Evolutionary conservation across 2,329 filamentous ascomycete genomes (phyloP).

Genomic region (Penicillium olsonii): DNA sequence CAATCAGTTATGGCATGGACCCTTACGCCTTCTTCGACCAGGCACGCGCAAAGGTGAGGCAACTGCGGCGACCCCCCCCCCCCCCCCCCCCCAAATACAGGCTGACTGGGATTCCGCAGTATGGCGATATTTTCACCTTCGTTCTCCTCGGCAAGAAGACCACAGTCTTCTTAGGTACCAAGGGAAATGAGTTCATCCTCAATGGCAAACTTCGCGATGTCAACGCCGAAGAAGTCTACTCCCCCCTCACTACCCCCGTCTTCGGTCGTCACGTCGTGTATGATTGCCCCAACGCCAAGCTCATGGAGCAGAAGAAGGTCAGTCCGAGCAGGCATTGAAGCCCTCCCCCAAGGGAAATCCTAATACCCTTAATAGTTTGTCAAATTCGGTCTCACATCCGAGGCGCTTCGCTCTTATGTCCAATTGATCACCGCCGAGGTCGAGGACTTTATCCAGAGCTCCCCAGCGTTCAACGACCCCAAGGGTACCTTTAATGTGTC

Average conservation of each 20-base stretch:
- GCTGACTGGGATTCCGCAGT: constrained; percentile 49
- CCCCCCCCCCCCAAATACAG: background rate
- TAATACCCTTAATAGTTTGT: constrained; percentile 51
- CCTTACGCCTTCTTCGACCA: constrained; percentile 64
- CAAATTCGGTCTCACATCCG: constrained; percentile 64
- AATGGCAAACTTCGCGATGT: constrained; percentile 90
- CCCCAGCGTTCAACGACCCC: constrained; percentile 65
- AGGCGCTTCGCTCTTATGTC: constrained; percentile 70
- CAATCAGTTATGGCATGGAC: constrained; percentile 91
- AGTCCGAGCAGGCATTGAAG: background rate
- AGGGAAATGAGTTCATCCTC: constrained; percentile 87
- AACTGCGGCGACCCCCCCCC: background rate
- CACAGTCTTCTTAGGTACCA: constrained; percentile 78
- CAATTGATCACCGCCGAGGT: constrained; percentile 76
- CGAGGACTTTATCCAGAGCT: constrained; percentile 69
- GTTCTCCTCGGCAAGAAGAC: constrained; percentile 85
- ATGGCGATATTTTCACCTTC: constrained; percentile 89
- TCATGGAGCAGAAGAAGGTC: constrained; percentile 97
- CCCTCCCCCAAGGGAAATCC: background rate
- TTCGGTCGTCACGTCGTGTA: constrained; percentile 88
- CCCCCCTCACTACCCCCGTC: constrained; percentile 67
- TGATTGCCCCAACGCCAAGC: constrained; percentile 85
- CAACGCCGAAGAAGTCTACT: constrained; percentile 88
- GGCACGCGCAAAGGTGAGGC: constrained; percentile 70
- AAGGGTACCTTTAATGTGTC: constrained; percentile 72